Conservation (phyloP, 2,329 filamentous ascomycete genomes). For the Aspergillus ochraceoroseus region DNA sequence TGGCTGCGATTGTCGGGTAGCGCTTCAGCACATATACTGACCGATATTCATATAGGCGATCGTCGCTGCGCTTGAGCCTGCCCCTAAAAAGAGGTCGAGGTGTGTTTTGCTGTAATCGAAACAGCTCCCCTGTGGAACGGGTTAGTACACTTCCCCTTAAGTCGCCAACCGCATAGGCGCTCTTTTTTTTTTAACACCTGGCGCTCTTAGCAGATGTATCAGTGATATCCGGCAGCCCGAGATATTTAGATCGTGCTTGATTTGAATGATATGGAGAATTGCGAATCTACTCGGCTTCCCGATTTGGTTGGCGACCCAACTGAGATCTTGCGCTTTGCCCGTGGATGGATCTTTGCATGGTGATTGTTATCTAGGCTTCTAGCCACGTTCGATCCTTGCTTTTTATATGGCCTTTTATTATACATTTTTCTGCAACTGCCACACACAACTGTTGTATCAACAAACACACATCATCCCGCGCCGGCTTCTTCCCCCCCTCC, state of each 20-base stretch:
- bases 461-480: constrained; percentile 7
- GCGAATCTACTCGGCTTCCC: constrained; percentile 9
- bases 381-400: constrained; percentile 6
- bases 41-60: constrained; percentile 62
- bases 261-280: constrained; percentile 11
- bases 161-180: not conserved
- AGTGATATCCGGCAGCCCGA: constrained; percentile 12
- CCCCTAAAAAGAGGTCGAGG: constrained; percentile 72
- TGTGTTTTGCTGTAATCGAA: constrained; percentile 62
- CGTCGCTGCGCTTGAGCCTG: constrained; percentile 86
- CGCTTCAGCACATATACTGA: constrained; percentile 5
- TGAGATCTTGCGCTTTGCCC: constrained; percentile 9
- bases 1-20: constrained; percentile 6
- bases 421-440: constrained; percentile 10
- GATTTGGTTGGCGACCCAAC: constrained; percentile 6
- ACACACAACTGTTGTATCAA: constrained; percentile 11
- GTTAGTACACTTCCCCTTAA: constrained; percentile 9
- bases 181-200: not conserved
- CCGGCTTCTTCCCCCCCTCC: constrained; percentile 1
- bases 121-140: constrained; percentile 9
- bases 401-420: constrained; percentile 6
- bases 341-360: constrained; percentile 11
- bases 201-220: constrained; percentile 12
- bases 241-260: constrained; percentile 13
- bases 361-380: constrained; percentile 9